phyloP scores from a whole-genome alignment of 2,329 filamentous ascomycete species.

The Fusarium praegraminearum region DNA sequence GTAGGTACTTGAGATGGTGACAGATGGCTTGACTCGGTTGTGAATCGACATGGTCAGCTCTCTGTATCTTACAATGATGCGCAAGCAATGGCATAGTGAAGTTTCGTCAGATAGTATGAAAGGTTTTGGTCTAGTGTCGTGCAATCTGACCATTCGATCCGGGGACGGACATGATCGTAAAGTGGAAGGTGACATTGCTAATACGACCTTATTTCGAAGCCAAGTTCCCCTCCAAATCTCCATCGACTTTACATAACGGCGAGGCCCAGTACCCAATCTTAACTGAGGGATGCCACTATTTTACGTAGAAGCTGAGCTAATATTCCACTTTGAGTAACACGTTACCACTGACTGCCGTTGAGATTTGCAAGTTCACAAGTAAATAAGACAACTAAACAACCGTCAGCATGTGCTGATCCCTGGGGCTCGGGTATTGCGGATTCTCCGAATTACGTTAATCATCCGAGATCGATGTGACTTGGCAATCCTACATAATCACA shows the following conservation, averaged over 20 bases:
- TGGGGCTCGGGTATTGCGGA: conserved; percentile 10
- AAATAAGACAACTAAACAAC: not conserved
- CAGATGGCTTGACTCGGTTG: not conserved
- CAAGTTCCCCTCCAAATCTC: not conserved
- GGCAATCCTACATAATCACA: not conserved
- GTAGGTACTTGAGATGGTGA: not conserved
- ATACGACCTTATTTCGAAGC: not conserved
- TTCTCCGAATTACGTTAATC: not conserved
- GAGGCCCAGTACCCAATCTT: not conserved
- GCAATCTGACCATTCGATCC: not conserved
- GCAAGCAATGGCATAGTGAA: not conserved
- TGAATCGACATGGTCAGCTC: too few species aligned
- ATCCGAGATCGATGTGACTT: not conserved
- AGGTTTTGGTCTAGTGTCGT: not conserved
- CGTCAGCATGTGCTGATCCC: not conserved
- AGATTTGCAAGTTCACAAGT: not conserved
- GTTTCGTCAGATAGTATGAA: not conserved
- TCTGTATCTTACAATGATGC: not conserved
- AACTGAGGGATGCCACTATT: not conserved
- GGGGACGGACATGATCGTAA: not conserved
- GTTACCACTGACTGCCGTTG: not conserved
- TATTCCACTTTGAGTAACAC: not conserved
- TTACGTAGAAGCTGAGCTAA: not conserved
- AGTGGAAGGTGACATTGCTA: not conserved
- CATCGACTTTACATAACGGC: not conserved